phyloP scores from a whole-genome alignment of 164 flowering plant species.

The Stephania cephalantha region DNA sequence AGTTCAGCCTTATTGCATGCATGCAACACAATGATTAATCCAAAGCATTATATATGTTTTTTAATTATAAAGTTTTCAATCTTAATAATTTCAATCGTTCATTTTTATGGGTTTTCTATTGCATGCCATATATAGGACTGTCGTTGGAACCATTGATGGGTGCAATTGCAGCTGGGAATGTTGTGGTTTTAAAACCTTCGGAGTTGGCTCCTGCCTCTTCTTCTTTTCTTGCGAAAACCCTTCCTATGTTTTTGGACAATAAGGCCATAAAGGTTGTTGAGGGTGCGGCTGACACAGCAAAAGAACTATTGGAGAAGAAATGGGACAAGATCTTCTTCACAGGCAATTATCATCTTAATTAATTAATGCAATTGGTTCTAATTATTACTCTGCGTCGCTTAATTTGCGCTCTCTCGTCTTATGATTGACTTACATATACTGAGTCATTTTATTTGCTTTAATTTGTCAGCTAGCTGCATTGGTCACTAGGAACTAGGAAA shows the following conservation, averaged over 20 bases:
- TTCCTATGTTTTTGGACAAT: constrained; percentile 61
- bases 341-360: constrained; percentile 30
- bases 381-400: not conserved
- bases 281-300: constrained; percentile 45
- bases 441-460: not conserved
- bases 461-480: not conserved
- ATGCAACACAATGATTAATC: not conserved
- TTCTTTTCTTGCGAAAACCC: constrained; percentile 42
- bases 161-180: constrained; percentile 85
- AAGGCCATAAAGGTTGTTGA: constrained; percentile 56
- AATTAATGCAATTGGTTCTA: not conserved
- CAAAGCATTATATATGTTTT: not conserved
- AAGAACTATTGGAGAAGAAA: constrained; percentile 45
- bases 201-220: constrained; percentile 65
- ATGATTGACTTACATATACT: not conserved
- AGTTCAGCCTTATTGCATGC: not conserved
- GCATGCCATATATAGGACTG: constrained; percentile 47
- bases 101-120: constrained; percentile 2
- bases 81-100: not conserved
- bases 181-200: constrained; percentile 73
- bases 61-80: too few relatives aligned
- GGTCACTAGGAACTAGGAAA: not conserved
- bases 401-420: not conserved
- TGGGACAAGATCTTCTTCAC: constrained; percentile 98
- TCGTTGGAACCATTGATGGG: constrained; percentile 81